Base-by-base conservation (phyloP, 2,329 filamentous ascomycete genomes). In the Blastomyces silverae region DNA sequence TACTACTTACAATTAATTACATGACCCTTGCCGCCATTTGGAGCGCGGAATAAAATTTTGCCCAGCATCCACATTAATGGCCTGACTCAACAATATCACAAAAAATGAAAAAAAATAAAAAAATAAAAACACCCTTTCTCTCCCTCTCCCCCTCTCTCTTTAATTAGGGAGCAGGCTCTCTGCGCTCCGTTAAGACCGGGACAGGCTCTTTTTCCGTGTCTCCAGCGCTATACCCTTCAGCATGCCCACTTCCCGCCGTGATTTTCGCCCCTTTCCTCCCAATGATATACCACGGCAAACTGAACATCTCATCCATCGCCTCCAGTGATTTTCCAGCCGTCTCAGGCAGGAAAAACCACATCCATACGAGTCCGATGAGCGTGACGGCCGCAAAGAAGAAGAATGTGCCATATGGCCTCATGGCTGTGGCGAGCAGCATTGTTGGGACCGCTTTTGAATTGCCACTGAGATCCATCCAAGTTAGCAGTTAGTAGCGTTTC, bases 321-420 rank as follows among this genome's bases (percentile, higher is more conserved):
- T 76, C 74, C 25, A 76, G 67, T 10, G 74, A 78, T 67, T 76
- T 76, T n/a, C 87, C 87, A 1, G 83, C 83, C 0, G 87, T 89
- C 79, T 91, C 89, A 0, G 88, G 89, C 1, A 91, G 82, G 66
- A 84, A 87, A 75, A 90, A 82, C 81, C 82, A 89, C 11, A 88
- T 87, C 86, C 87, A 91, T 6, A 82, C 44, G 3, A 87, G 82
- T 15, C 89, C 88, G 13, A 90, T 56, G 0, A 87, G 69, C 0
- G 89, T 91, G n/a, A 91, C 80, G 3, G 80, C 84, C 0, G 84
- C 81, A 74, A 91, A 92, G 77, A 87, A 89, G 82, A 87, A 87
- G 78, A 92, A 92, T 0, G 89, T 91, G 0, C 89, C 89, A 57
- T 81, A 83, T 2, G 77, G 78, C 0, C 76, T 79, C 71, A 84